phyloP scores from a whole-genome alignment of 2,329 filamentous ascomycete species.

The Colletotrichum horii region DNA sequence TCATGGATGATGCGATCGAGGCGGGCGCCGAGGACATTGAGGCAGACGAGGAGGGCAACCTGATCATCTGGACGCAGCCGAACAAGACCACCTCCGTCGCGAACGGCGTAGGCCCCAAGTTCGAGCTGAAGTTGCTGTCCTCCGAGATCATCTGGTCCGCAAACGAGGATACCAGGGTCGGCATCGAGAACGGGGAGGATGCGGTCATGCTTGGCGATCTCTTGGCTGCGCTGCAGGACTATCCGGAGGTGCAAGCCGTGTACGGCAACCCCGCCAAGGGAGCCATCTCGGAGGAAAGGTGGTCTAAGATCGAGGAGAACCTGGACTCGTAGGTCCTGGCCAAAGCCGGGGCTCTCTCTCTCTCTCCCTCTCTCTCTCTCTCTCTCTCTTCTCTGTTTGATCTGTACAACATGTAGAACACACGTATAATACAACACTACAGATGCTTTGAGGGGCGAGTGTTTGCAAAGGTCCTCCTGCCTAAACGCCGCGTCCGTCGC shows the following conservation, averaged over 20 bases:
- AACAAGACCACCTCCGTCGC: slow-evolving; percentile 21
- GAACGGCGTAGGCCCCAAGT: slow-evolving; percentile 37
- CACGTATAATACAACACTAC: slow-evolving; percentile 6
- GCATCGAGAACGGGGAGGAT: slow-evolving; percentile 61
- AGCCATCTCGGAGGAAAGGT: slow-evolving; percentile 54
- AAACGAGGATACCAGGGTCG: slow-evolving; percentile 78
- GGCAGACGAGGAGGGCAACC: slow-evolving; percentile 20
- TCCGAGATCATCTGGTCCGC: slow-evolving; percentile 86
- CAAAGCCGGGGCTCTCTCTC: not conserved
- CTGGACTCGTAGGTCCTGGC: slow-evolving; percentile 31
- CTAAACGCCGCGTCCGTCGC: slow-evolving; percentile 13
- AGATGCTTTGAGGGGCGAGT: slow-evolving; percentile 13
- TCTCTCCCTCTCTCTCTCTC: not conserved
- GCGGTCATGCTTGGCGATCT: slow-evolving; percentile 65
- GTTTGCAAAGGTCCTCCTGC: not conserved
- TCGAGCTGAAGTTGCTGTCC: slow-evolving; percentile 71
- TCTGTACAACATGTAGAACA: slow-evolving; percentile 17
- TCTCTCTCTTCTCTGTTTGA: not conserved
- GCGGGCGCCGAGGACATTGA: slow-evolving; percentile 80
- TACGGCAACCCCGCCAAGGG: slow-evolving; percentile 73
- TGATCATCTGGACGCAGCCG: slow-evolving; percentile 23
- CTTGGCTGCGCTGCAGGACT: slow-evolving; percentile 65
- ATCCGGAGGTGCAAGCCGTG: slow-evolving; percentile 76
- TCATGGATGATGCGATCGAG: slow-evolving; percentile 85
- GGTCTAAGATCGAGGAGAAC: slow-evolving; percentile 58